These are phyloP conservation scores for Diaporthe velutina DNA, from an alignment of 2,329 filamentous ascomycete species.

Conservation along the genomic window DNA sequence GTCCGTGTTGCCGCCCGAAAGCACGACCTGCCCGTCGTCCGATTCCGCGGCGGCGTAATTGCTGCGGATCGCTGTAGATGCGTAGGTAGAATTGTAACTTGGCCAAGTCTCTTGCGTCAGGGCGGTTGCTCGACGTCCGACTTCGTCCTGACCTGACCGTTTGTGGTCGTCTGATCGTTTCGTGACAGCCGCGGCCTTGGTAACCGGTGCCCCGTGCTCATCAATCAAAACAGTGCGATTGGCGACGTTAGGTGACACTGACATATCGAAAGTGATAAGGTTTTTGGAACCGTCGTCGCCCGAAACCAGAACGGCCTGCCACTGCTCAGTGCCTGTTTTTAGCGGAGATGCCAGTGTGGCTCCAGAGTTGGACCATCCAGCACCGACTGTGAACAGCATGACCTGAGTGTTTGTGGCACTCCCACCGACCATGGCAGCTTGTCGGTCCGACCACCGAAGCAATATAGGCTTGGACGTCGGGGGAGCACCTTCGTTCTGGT, in stretches of 20 bases:
- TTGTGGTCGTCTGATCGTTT: constrained; percentile 38
- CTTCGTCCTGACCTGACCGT: neutral
- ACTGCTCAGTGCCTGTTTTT: constrained; percentile 65
- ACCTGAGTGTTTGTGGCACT: constrained; percentile 73
- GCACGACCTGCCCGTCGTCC: constrained; percentile 75
- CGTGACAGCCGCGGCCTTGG: constrained; percentile 58
- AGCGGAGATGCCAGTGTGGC: constrained; percentile 73
- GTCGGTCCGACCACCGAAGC: constrained; percentile 77
- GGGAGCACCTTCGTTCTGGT: constrained; percentile 66
- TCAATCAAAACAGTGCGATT: constrained; percentile 76
- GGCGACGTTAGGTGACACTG: constrained; percentile 80
- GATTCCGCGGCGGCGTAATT: constrained; percentile 80
- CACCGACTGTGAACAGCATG: constrained; percentile 76
- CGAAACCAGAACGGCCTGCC: constrained; percentile 75
- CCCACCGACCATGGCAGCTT: constrained; percentile 83
- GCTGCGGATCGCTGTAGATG: constrained; percentile 73
- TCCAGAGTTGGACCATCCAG: constrained; percentile 77
- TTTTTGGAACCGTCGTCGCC: constrained; percentile 83
- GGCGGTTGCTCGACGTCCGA: constrained; percentile 44
- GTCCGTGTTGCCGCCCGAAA: constrained; percentile 79
- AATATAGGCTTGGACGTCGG: constrained; percentile 78
- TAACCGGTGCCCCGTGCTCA: constrained; percentile 67
- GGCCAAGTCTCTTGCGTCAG: constrained; percentile 78
- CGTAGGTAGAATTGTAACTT: constrained; percentile 80
- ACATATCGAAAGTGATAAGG: constrained; percentile 83